Base-by-base conservation (phyloP, 1,284 basidiomycete species). In the Boletus semigastroideus region DNA sequence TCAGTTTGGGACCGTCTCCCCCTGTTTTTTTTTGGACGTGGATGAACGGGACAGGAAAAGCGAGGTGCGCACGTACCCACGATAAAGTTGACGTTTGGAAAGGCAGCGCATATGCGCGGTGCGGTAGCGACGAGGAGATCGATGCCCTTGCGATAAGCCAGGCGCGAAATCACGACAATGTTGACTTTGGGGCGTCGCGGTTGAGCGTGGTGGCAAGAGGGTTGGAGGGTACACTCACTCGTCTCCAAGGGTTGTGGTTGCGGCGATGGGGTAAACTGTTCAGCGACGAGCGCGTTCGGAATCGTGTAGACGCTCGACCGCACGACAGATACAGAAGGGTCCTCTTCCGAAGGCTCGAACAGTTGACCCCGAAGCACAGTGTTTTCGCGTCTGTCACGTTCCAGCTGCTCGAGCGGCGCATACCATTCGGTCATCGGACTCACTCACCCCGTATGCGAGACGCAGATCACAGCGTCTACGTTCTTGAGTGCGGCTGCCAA, bases 131-230 rank as follows among this genome's bases (percentile, higher is more conserved):
- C 90, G 16, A 99, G 82, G 4, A 99, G 80, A 66, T 99, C 97
- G 53, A 99, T 90, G 2, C 97, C 97, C 74, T 99, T 99, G 41
- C 97, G 84, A 65, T 99, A 98, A 0, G 92, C 94, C 28, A 99
- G 75, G n/a, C 97, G 85, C 10, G 94, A 93, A n/a, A 99, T 74
- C 20, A 98, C 85, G 10, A 99, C 87, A 45, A 99, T 92, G 0
- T 90, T 98, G 54, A 98, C 93, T 96, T 59, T 2, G 22, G 22
- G 22, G 22, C 17, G 37, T 48, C 14, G 31, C 13, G 4, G 17
- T 25, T 5, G 9, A 10, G 13, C 7, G 33, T 17, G 45, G 10
- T 9, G n/a, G 16, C 4, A 12, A 30, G 10, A 20, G 3, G n/a
- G 6, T 12, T 22, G 12, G 5, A 17, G n/a, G 8, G 28, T 10